A percentile compares a stretch with the other conserved stretches of the same genome.
Conservation (phyloP, 768 basidiomycete genomes). For the Tulasnella sp. region DNA sequence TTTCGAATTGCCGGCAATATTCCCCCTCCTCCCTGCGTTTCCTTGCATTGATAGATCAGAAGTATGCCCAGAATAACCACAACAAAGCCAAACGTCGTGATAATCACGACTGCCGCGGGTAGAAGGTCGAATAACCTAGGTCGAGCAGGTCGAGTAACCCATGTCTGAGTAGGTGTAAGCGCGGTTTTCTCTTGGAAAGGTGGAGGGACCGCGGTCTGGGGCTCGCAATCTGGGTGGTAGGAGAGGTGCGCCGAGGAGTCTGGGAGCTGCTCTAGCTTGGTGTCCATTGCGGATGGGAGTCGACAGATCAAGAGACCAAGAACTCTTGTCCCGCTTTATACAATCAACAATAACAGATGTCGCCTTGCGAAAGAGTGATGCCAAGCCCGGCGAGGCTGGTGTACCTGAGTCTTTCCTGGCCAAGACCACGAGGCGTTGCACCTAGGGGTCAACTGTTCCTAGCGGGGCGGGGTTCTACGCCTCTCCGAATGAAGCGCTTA, state of each 20-base stretch:
- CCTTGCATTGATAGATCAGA: neutral
- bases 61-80: neutral
- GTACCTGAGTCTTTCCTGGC: too few species aligned
- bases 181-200: neutral
- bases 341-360: too few species aligned
- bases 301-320: too few species aligned
- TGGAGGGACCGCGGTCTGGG: neutral
- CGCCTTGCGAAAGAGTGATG: too few species aligned
- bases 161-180: neutral
- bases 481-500: too few species aligned
- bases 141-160: neutral
- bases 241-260: neutral
- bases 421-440: too few species aligned
- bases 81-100: neutral
- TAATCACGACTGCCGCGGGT: neutral
- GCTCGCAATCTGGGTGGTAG: neutral
- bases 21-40: neutral
- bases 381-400: too few species aligned
- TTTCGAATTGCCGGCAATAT: too few species aligned
- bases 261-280: neutral
- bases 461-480: too few species aligned
- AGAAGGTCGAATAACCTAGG: neutral
- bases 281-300: neutral
- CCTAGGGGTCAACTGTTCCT: too few species aligned
- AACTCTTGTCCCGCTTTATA: too few species aligned